Base-by-base conservation (phyloP, 1,284 basidiomycete species). In the Nidula niveotomentosa region DNA sequence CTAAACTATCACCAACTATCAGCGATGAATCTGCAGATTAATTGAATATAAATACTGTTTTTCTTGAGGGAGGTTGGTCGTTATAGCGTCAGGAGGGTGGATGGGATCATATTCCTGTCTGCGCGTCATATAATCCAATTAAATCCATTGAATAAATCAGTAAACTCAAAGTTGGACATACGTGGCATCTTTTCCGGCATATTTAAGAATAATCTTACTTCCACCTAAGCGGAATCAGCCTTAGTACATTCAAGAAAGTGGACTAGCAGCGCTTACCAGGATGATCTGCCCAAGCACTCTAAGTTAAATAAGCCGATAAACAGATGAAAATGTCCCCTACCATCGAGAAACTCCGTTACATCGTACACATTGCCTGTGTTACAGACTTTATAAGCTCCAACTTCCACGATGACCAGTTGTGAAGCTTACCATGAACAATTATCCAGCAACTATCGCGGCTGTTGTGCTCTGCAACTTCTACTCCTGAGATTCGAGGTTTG, bases 101-200 rank as follows among this genome's bases (percentile, higher is more conserved):
- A 94, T 93, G 7, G 90, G 88, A 53, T 91, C 91, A 60, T 92
- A 93, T 70, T 90, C 91, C 58, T 83, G 84, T 0, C 83, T 83
- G 10, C 39, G 15, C 15, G 5, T 58, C 34, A 8, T 30, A 15
- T 5, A 47, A 36, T 46, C 17, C 53, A 17, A 51, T 4, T 23
- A 23, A 23, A 23, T 23, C 23, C 23, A 4, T 23, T 23, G 23
- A 23, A 23, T 23, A 23, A 23, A 33, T 34, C 48, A 30, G 17
- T 15, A 7, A 13, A 13, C 36, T 15, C 34, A 10, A 15, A 23
- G 12, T 36, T 13, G 12, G 45, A 59, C 68, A 45, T 49, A 71
- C 69, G 69, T 72, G 37, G 70, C 71, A 53, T 71, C 67, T 15
- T 41, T 41, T 5, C 39, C 39, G 23, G 23, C 23, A 23, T 23